Evolutionary conservation across 75 land plant species (phyloP), one percentile per base, ranked within the genome.

Genomic region (Picea sitchensis): DNA sequence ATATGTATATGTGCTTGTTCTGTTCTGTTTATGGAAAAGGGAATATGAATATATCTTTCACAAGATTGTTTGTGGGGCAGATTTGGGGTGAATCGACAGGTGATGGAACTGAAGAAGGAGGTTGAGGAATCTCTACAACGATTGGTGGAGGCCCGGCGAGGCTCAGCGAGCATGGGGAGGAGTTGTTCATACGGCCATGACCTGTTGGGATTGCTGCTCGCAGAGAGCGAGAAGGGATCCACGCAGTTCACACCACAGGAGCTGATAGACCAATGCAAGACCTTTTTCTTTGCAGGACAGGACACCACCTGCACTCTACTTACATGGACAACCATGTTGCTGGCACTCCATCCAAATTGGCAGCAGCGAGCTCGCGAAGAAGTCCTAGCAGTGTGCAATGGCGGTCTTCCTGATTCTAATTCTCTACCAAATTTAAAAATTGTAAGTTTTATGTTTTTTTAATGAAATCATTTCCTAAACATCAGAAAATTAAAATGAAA

Each of bases 251-350:
- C 75, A 0, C 79, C 65, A 65, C 81, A 56, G 68, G 65, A 73
- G 69, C 71, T 86, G 67, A 75, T 86, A n/a, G 87, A 86, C 21
- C 75, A 80, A 26, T 86, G 88, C 82, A 84, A 81, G 41, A 82
- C 84, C 60, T 84, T 87, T 69, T 87, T 87, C 68, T 84, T 87
- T 64, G 86, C 87, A 4, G 89, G 89, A 2, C 89, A 87, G 56
- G 89, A 85, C 23, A 84, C 87, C 14, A 78, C 80, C 6, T 62
- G 80, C 23, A 57, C 59, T 9, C 68, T 81, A n/a, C 68, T 87
- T 21, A 81, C 87, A 13, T 87, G 87, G 83, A 77, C 87, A 3
- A 56, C 81, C 58, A 72, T 87, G 83, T 59, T 84, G 47, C 79
- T 87, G 51, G 88, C 87, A 18, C 47, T 69, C 14, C 71, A 84